Conservation (phyloP, 768 basidiomycete species). For the Pleurotus pulmonarius region DNA sequence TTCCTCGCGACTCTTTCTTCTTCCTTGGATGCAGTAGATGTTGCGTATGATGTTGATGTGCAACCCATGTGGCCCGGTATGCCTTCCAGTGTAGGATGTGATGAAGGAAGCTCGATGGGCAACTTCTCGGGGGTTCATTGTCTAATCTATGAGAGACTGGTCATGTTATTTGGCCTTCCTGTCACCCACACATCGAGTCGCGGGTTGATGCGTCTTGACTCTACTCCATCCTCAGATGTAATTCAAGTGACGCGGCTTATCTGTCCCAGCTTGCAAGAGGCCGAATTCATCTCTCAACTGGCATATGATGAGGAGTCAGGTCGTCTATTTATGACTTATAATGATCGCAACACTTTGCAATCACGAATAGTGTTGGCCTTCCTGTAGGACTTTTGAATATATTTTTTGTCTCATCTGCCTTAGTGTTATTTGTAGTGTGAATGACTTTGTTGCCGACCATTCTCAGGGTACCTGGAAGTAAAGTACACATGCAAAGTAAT, state of each 20-base stretch:
- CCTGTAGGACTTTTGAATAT: not conserved
- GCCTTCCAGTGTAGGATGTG: not conserved
- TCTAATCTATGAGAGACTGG: no score
- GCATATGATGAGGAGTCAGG: constrained; percentile 1
- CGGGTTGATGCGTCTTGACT: not conserved
- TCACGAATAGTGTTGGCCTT: not conserved
- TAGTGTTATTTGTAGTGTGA: no score
- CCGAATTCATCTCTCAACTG: not conserved
- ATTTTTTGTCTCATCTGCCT: no score
- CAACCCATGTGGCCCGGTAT: not conserved
- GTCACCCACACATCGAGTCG: not conserved
- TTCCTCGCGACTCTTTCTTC: no score
- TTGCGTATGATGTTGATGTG: not conserved
- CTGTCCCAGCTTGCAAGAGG: not conserved
- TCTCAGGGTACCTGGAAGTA: not conserved
- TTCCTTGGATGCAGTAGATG: not conserved
- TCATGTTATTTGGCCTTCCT: not conserved
- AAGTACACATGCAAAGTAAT: not conserved
- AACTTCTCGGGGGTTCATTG: not conserved
- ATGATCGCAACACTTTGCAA: no score
- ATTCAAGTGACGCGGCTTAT: not conserved
- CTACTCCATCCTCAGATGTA: not conserved
- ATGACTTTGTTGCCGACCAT: no score
- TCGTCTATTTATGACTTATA: not conserved
- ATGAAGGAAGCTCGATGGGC: not conserved